Base-by-base conservation (phyloP, 257 asterid species). In the Petrea volubilis region DNA sequence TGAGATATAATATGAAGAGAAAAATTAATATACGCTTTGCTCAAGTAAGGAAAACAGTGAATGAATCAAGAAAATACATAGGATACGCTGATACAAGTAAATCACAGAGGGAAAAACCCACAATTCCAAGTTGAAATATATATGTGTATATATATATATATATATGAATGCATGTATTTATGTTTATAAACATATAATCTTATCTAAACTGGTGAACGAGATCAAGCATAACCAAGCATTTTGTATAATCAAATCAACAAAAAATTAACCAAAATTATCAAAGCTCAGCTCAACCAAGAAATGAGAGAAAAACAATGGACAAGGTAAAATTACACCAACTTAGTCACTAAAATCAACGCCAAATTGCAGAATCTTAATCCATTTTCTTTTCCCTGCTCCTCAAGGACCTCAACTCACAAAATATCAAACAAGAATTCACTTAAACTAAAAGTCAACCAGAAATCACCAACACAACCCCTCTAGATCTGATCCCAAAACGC, bases 401-500 rank as follows among this genome's bases (percentile, higher is more conserved):
- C 43, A 40, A 33, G 7, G 7, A 33, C 38, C 38, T 8, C 5
- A 0, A 33, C 50, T 31, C 25, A 50, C 18, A 71, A 52, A 14
- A 21, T 18, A 34, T 25, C 2, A n/a, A 29, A 27, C 2, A 33
- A 41, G 25, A 28, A 56, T n/a, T 17, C 23, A n/a, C 14, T 57
- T 50, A 51, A 78, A 70, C 58, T n/a, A 13, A 14, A 56, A 79
- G 72, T 67, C 77, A 82, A 74, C 74, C 64, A 33, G 14, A 70
- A 64, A 36, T 28, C 75, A 56, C 14, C 59, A 17, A 72, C 25
- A 29, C 49, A 24, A 1, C 23, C 55, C 50, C 71, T 69, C 68
- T 65, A 83, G 88, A 89, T 82, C 93, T 56, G 84, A 86, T 74
- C 78, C 68, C 0, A 68, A 71, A 21, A 53, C 12, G 21, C 17